phyloP scores from a whole-genome alignment of 176 grass and related monocot species.

The Carex myosuroides region DNA sequence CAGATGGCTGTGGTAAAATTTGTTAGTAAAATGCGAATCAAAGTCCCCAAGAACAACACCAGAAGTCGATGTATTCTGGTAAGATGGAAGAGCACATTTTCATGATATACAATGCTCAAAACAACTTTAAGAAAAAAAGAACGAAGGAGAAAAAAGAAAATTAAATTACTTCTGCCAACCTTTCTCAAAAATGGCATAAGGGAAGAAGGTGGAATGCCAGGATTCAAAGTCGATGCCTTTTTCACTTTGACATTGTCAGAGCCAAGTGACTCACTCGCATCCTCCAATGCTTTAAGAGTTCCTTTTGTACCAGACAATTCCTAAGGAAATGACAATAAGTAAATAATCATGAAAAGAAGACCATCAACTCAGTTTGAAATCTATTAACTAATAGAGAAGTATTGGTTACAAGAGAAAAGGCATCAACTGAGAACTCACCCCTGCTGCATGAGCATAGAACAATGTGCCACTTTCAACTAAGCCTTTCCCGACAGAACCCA shows the following conservation, averaged over 20 bases:
- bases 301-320: conserved; percentile 52
- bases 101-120: conserved; percentile 22
- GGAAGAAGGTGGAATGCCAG: conserved; percentile 93
- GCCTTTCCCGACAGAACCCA: conserved; percentile 83
- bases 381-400: not conserved
- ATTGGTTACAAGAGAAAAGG: not conserved
- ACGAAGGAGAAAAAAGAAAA: not conserved
- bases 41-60: conserved; percentile 96
- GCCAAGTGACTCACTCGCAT: conserved; percentile 71
- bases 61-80: conserved; percentile 71
- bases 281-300: conserved; percentile 68
- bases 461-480: conserved; percentile 42
- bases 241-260: conserved; percentile 85
- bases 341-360: conserved; percentile 14
- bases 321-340: conserved; percentile 35
- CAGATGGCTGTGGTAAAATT: conserved; percentile 81
- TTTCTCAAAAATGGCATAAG: conserved; percentile 79
- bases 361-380: not conserved
- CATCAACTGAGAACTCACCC: conserved; percentile 33
- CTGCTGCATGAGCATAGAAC: conserved; percentile 72
- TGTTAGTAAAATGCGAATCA: conserved; percentile 74
- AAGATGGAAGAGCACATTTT: conserved; percentile 14
- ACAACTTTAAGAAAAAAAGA: not conserved
- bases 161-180: conserved; percentile 38
- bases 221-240: conserved; percentile 59